Conservation (phyloP, 768 basidiomycete genomes). For the Rhodotorula diobovata region DNA sequence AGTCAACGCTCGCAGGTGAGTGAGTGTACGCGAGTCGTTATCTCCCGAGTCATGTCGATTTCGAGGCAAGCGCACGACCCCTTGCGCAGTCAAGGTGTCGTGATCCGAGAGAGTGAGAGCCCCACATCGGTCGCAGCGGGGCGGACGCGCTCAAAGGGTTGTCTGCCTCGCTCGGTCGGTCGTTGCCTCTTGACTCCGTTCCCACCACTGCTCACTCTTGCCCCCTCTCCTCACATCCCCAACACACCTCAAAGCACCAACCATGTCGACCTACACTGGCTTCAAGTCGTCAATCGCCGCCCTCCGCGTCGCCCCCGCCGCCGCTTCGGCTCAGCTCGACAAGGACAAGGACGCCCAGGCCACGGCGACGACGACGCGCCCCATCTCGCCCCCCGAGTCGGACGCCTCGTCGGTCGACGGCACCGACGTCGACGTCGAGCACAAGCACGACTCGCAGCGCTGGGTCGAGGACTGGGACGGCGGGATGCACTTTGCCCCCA, state of each 20-base stretch:
- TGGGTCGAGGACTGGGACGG: background rate
- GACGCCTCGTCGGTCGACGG: slow-evolving; percentile 12
- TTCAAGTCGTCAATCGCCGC: slow-evolving; percentile 36
- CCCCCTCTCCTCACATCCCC: background rate
- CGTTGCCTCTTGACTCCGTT: background rate
- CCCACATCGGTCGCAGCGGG: no score
- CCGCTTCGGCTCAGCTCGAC: background rate
- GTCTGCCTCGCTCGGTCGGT: no score
- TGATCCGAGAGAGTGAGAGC: no score
- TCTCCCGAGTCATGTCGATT: no score
- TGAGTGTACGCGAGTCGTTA: no score
- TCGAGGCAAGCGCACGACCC: no score
- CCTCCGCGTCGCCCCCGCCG: slow-evolving; percentile 25
- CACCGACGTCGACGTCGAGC: background rate
- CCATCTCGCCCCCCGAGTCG: slow-evolving; percentile 27
- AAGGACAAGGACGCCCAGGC: background rate
- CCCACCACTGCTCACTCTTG: background rate
- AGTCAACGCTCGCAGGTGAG: no score
- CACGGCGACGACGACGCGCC: background rate
- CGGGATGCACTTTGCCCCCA: background rate
- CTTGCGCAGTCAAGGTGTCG: no score
- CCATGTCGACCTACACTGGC: background rate
- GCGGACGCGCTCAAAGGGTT: no score
- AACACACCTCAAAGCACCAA: background rate
- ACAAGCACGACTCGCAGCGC: background rate